phyloP scores from a whole-genome alignment of 176 grass and related monocot genomes.

The Melocanna baccifera region DNA sequence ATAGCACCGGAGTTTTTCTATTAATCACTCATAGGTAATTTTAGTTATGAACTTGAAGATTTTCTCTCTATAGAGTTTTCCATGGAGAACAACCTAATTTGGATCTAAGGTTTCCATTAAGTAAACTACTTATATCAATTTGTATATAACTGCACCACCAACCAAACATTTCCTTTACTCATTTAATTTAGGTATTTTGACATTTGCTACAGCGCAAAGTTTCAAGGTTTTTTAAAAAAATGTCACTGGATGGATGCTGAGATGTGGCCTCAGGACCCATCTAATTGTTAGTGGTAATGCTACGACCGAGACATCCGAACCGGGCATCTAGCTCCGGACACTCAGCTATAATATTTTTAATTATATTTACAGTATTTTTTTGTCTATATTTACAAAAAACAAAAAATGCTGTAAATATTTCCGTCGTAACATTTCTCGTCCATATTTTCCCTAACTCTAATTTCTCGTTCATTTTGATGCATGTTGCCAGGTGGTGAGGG shows the following conservation, averaged over 20 bases:
- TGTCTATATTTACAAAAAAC: too few relatives aligned
- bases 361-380: too few relatives aligned
- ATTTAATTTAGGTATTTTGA: background rate
- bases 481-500: conserved; percentile 32
- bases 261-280: background rate
- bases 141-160: background rate
- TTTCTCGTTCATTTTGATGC: too few relatives aligned
- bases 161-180: background rate
- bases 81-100: background rate
- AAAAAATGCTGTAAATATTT: too few relatives aligned
- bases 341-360: too few relatives aligned
- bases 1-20: too few relatives aligned
- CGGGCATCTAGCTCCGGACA: too few relatives aligned
- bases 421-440: too few relatives aligned
- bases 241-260: background rate
- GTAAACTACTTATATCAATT: background rate
- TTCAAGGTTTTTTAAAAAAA: background rate
- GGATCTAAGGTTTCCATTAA: background rate
- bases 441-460: background rate
- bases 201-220: background rate
- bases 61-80: too few relatives aligned
- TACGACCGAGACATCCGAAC: too few relatives aligned
- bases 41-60: too few relatives aligned
- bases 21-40: too few relatives aligned
- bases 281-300: background rate